These are phyloP conservation scores for Ceratonia siliqua DNA, from an alignment of 306 rosid species.

Conservation along the genomic window DNA sequence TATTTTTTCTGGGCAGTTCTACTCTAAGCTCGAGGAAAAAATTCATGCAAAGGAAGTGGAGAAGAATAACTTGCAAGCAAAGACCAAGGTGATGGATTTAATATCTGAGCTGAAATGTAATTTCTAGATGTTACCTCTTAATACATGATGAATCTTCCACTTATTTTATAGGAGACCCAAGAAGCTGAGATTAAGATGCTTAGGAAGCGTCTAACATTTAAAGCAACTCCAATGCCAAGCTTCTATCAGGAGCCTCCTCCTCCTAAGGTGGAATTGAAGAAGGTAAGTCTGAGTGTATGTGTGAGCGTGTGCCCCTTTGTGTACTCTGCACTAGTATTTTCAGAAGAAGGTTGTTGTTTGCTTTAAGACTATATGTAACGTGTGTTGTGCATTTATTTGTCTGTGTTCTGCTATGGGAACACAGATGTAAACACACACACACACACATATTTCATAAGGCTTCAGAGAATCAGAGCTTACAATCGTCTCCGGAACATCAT, in stretches of 20 bases:
- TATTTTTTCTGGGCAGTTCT: slow-evolving; percentile 69
- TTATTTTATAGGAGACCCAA: slow-evolving; percentile 75
- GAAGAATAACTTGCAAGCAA: slow-evolving; percentile 82
- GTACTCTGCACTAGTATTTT: slow-evolving; percentile 6
- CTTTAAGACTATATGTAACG: neutral
- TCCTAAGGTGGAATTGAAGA: slow-evolving; percentile 68
- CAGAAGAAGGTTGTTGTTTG: neutral
- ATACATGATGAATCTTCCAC: slow-evolving; percentile 7
- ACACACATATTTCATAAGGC: neutral
- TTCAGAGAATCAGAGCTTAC: neutral
- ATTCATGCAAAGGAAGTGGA: slow-evolving; percentile 94
- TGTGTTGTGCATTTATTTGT: neutral
- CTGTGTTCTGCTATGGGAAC: neutral
- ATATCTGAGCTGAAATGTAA: slow-evolving; percentile 22
- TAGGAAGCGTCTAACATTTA: slow-evolving; percentile 64
- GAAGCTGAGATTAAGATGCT: slow-evolving; percentile 77
- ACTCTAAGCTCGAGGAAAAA: slow-evolving; percentile 93
- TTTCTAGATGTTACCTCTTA: slow-evolving; percentile 21
- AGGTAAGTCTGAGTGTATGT: slow-evolving; percentile 39
- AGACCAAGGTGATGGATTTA: slow-evolving; percentile 72
- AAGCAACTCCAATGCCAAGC: slow-evolving; percentile 84
- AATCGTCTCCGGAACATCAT: slow-evolving; percentile 23
- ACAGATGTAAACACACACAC: neutral
- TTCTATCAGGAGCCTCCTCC: slow-evolving; percentile 83
- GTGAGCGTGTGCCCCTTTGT: neutral